These are phyloP conservation scores for Kurtzmaniella quercitrusa DNA, from an alignment of 1,139 yeast genomes.

Conservation along the genomic window DNA sequence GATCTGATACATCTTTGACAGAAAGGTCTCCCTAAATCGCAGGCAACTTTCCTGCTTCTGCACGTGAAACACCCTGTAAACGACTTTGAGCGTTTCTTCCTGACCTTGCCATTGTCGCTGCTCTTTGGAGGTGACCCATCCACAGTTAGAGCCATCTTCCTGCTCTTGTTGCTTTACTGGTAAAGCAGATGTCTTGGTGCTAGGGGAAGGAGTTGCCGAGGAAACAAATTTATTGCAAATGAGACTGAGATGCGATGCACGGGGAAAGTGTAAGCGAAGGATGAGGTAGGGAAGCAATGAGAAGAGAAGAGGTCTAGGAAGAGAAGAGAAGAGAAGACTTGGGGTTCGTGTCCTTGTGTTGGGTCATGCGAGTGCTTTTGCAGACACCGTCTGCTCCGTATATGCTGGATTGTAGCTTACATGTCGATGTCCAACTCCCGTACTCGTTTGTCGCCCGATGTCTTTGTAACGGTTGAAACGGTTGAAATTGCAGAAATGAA, in stretches of 20 bases:
- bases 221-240: background rate
- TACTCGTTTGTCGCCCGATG: too few relatives aligned
- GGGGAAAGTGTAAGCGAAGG: background rate
- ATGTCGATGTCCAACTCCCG: too few relatives aligned
- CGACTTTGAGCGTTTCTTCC: constrained; percentile 30
- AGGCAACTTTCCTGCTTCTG: constrained; percentile 44
- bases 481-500: too few relatives aligned
- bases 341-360: too few relatives aligned
- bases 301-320: background rate
- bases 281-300: background rate
- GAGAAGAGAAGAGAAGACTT: too few relatives aligned
- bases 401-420: too few relatives aligned
- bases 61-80: constrained; percentile 53
- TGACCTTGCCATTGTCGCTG: constrained; percentile 4
- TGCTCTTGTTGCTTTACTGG: background rate
- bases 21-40: constrained; percentile 41
- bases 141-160: background rate
- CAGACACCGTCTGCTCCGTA: too few relatives aligned
- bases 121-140: background rate
- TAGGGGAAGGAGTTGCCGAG: background rate
- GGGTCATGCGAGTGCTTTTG: too few relatives aligned
- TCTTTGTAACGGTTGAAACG: background rate
- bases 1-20: constrained; percentile 41
- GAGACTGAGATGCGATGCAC: background rate
- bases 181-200: background rate